phyloP scores from a whole-genome alignment of 1,284 basidiomycete genomes.

The Apiotrichum sp. region DNA sequence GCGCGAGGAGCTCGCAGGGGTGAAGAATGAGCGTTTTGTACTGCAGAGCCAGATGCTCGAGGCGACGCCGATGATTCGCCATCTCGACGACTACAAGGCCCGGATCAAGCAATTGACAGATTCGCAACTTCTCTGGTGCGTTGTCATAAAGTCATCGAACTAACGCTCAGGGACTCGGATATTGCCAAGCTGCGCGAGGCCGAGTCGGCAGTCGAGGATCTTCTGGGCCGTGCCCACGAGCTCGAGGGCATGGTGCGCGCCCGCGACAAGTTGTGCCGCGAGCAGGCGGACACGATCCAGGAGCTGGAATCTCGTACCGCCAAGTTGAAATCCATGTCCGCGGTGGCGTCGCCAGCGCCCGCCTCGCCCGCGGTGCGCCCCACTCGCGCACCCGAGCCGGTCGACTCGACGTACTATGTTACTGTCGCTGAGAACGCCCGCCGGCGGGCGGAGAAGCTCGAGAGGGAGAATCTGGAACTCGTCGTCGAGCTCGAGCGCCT shows the following conservation, averaged over 20 bases:
- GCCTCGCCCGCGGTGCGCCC: background rate
- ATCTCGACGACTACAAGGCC: constrained; percentile 38
- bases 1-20: constrained; percentile 35
- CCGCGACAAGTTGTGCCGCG: constrained; percentile 20
- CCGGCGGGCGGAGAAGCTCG: constrained; percentile 21
- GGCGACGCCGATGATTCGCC: constrained; percentile 32
- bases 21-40: constrained; percentile 43
- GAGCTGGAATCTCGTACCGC: constrained; percentile 8
- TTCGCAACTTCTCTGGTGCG: constrained; percentile 35
- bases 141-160: background rate
- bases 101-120: constrained; percentile 40
- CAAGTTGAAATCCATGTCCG: background rate
- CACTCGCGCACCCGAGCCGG: background rate
- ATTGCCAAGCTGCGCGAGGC: constrained; percentile 26
- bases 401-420: constrained; percentile 17
- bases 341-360: background rate
- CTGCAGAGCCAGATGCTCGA: constrained; percentile 38
- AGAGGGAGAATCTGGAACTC: constrained; percentile 34
- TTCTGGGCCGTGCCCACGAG: constrained; percentile 21
- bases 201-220: constrained; percentile 13
- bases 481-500: constrained; percentile 17
- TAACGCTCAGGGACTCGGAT: constrained; percentile 27
- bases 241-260: constrained; percentile 22
- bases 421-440: constrained; percentile 26
- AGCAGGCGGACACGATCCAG: constrained; percentile 18